A percentile compares a stretch with the other conserved stretches of the same genome.
These are phyloP conservation scores for Azolla pinnata DNA, from an alignment of 75 land plant species.

Conservation along the genomic window DNA sequence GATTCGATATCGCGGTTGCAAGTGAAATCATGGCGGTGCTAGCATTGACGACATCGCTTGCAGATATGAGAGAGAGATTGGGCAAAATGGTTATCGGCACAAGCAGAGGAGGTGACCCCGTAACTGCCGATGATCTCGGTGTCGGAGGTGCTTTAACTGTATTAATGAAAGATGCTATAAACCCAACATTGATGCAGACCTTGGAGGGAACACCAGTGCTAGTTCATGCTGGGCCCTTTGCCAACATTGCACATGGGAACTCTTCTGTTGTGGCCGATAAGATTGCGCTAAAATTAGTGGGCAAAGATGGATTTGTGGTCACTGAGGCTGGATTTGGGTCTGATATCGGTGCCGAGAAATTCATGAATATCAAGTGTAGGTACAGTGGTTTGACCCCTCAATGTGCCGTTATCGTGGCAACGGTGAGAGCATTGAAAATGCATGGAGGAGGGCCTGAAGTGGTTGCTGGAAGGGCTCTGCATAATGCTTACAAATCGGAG, in stretches of 20 bases:
- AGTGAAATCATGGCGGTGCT: conserved; percentile 99
- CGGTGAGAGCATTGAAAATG: conserved; percentile 92
- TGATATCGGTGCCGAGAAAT: conserved; percentile 93
- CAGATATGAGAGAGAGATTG: conserved; percentile 89
- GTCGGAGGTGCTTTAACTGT: conserved; percentile 93
- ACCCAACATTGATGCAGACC: conserved; percentile 95
- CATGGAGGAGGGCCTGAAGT: conserved; percentile 98
- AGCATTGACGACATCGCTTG: conserved; percentile 87
- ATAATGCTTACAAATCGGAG: conserved; percentile 72
- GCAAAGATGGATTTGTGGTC: conserved; percentile 81
- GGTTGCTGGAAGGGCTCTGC: conserved; percentile 87
- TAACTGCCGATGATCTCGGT: conserved; percentile 94
- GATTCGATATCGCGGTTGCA: conserved; percentile 93
- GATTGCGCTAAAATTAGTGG: conserved; percentile 86
- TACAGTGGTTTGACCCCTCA: conserved; percentile 87
- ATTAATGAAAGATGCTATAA: conserved; percentile 93
- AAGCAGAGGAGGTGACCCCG: conserved; percentile 80
- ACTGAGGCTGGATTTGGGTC: conserved; percentile 99
- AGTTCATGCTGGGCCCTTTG: conserved; percentile 99
- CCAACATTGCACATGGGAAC: conserved; percentile 97
- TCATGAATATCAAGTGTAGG: conserved; percentile 89
- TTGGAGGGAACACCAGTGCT: conserved; percentile 96
- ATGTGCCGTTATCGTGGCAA: conserved; percentile 91
- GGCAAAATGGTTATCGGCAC: conserved; percentile 93
- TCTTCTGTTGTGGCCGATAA: conserved; percentile 98